phyloP scores from a whole-genome alignment of 1,284 basidiomycete species.

The Puccinia triticina region DNA sequence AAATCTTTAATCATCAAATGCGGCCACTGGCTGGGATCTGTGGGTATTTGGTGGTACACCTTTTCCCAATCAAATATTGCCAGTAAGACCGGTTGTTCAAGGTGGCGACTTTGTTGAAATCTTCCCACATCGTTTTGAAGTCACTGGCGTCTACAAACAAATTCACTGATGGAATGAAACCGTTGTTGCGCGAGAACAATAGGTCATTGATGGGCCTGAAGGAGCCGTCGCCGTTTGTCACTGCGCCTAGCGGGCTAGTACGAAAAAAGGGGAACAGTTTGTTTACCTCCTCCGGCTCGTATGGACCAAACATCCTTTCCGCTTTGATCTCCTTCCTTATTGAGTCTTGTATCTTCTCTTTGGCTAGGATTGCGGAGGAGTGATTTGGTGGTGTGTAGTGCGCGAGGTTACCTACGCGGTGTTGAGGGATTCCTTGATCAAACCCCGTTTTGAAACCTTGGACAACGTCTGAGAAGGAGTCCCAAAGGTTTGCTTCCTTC shows the following conservation, averaged over 20 bases:
- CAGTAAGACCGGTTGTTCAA: background rate
- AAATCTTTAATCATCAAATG: background rate
- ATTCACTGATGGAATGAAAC: background rate
- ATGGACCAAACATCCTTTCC: background rate
- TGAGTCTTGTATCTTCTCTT: background rate
- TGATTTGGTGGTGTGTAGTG: background rate
- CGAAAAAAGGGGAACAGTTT: background rate
- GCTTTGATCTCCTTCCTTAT: background rate
- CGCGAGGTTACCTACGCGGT: background rate
- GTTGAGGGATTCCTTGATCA: background rate
- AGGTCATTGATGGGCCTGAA: background rate
- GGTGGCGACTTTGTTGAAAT: background rate
- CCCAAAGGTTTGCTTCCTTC: background rate
- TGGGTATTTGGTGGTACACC: conserved; percentile 2
- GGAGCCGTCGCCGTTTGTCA: conserved; percentile 6
- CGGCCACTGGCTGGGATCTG: background rate
- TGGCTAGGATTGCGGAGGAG: background rate
- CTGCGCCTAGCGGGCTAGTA: conserved; percentile 2
- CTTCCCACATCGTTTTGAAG: background rate
- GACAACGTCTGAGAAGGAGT: background rate
- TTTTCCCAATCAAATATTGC: conserved; percentile 11
- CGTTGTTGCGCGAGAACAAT: background rate
- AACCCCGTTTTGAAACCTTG: background rate
- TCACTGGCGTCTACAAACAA: too few species aligned
- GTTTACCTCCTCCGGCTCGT: background rate